phyloP scores from a whole-genome alignment of 306 rosid species.

The Lupinus albus region DNA sequence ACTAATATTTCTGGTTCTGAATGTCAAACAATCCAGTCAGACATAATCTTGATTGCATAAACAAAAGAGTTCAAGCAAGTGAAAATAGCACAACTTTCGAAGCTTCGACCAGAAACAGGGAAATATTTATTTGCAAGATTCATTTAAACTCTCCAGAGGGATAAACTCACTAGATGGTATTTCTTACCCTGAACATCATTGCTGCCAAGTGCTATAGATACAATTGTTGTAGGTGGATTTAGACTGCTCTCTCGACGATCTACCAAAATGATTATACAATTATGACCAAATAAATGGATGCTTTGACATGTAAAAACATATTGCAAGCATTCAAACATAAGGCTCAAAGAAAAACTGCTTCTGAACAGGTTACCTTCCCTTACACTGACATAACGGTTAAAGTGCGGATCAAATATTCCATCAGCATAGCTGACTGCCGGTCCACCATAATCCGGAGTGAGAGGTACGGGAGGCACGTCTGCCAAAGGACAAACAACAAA shows the following conservation, averaged over 20 bases:
- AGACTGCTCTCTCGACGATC: slow-evolving; percentile 71
- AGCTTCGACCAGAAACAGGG: neutral
- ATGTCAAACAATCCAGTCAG: slow-evolving; percentile 34
- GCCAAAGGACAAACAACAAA: slow-evolving; percentile 28
- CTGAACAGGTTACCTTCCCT: slow-evolving; percentile 68
- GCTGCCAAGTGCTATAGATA: slow-evolving; percentile 61
- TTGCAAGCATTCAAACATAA: slow-evolving; percentile 19
- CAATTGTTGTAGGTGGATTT: slow-evolving; percentile 71
- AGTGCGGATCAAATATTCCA: slow-evolving; percentile 75
- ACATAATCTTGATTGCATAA: slow-evolving; percentile 23
- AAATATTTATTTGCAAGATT: too few relatives aligned
- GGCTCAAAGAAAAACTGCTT: neutral
- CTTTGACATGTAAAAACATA: neutral
- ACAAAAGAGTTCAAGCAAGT: slow-evolving; percentile 20
- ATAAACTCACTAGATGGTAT: slow-evolving; percentile 23
- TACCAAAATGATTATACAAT: slow-evolving; percentile 40
- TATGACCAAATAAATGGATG: too few relatives aligned
- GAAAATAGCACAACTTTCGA: slow-evolving; percentile 14
- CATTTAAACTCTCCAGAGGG: neutral
- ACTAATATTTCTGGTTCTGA: slow-evolving; percentile 76
- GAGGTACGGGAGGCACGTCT: slow-evolving; percentile 67
- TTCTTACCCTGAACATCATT: slow-evolving; percentile 65
- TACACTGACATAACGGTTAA: slow-evolving; percentile 72
- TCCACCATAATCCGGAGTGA: slow-evolving; percentile 83
- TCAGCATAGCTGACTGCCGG: too few relatives aligned